phyloP scores from a whole-genome alignment of 352 stramenopile species.

The Blastocystis sp. region DNA sequence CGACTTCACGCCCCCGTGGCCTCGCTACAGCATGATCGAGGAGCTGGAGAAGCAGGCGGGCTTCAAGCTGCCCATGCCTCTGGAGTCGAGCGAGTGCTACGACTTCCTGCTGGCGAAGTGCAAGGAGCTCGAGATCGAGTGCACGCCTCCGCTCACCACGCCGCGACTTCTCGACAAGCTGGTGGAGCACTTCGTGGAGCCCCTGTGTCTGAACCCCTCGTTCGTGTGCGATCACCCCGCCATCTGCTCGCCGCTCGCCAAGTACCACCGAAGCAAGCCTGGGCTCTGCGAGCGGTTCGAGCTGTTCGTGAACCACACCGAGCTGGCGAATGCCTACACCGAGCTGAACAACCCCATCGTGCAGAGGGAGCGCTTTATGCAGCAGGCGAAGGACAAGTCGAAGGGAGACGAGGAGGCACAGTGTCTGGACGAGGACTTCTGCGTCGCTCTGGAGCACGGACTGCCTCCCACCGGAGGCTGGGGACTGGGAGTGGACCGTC shows the following conservation, averaged over 20 bases:
- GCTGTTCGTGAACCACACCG: conserved; percentile 87
- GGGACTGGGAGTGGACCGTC: conserved; percentile 89
- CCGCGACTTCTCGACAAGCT: conserved; percentile 88
- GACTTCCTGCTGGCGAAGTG: conserved; percentile 77
- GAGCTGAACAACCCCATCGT: conserved; percentile 95
- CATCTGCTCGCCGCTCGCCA: conserved; percentile 88
- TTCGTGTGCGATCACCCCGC: conserved; percentile 95
- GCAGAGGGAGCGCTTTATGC: conserved; percentile 87
- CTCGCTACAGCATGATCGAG: conserved; percentile 87
- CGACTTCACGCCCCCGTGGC: conserved; percentile 95
- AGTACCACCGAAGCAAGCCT: conserved; percentile 78
- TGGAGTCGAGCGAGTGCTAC: conserved; percentile 68
- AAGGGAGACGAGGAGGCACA: conserved; percentile 78
- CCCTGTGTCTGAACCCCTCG: conserved; percentile 83
- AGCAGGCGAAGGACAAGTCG: conserved; percentile 75
- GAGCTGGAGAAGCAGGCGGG: conserved; percentile 83
- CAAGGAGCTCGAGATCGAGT: conserved; percentile 79
- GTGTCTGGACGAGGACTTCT: conserved; percentile 93
- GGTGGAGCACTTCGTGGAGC: conserved; percentile 92
- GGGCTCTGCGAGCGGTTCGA: conserved; percentile 94
- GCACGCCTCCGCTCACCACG: conserved; percentile 82
- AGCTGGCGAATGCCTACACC: conserved; percentile 96
- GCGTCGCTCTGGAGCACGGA: conserved; percentile 90
- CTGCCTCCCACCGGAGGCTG: conserved; percentile 91
- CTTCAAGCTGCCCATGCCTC: conserved; percentile 70